Evolutionary conservation across 2,329 filamentous ascomycete genomes (phyloP), one percentile per base, ranked within the genome.

Genomic region (Hypoxylon sp.): DNA sequence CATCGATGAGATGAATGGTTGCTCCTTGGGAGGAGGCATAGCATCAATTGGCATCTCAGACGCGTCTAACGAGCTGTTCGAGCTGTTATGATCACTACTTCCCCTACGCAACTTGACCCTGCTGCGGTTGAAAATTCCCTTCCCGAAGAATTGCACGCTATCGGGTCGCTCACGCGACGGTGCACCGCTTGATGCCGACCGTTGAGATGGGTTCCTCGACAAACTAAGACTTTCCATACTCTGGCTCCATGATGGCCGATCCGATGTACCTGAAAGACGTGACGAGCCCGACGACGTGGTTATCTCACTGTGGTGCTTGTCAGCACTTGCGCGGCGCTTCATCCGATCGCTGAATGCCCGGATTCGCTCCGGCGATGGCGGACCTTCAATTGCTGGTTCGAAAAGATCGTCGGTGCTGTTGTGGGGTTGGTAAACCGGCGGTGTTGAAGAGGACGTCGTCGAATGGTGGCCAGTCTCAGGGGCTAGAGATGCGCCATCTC

Each of bases 331-430:
- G 25, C 83, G 82, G 74, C 84, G 82, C 77, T 85, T 88, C 83
- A 89, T 85, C 78, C 89, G 71, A 61, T 72, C 71, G 77, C 82
- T 89, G 58, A 89, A 81, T 64, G 86, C 86, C 71, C 88, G 85
- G 72, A 89, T 84, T 68, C 84, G 84, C 73, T 88, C 85, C 30
- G 89, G 87, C 35, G 88, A 90, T 0, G 88, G 88, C 44, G 88
- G 88, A 17, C 86, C 86, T 72, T 90, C 87, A 62, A 90, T 79
- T 68, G 88, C 84, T 54, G 88, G 87, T 65, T 85, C 87, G 64
- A 90, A 78, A 60, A 87, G 81, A 64, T 86, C 84, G 66, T 80
- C 75, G 53, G 82, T 61, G 62, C 59, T 50, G 37, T 72, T 53
- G 25, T 55, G 56, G 35, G 66, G 51, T 55, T 64, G 63, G 53